phyloP scores from a whole-genome alignment of 2,329 filamentous ascomycete genomes.

The Colletotrichum simmondsii region DNA sequence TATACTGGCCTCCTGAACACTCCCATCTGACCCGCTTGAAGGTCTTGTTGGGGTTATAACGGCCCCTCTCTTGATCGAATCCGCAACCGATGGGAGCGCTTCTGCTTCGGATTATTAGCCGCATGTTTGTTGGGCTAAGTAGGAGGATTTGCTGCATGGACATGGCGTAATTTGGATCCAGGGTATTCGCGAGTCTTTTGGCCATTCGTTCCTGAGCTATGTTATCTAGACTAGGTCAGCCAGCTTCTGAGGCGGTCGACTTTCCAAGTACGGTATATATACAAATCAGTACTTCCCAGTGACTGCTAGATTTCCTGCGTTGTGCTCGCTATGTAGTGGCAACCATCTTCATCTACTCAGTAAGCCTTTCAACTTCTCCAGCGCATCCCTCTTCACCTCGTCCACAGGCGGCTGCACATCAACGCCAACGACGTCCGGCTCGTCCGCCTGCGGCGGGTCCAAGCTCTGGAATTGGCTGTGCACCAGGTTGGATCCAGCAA shows the following conservation, averaged over 20 bases:
- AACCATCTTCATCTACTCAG: background rate
- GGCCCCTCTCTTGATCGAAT: no score
- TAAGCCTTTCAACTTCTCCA: slow-evolving; percentile 35
- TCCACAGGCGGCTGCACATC: slow-evolving; percentile 56
- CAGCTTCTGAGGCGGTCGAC: background rate
- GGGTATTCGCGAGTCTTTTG: background rate
- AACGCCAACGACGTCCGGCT: slow-evolving; percentile 65
- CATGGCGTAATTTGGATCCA: background rate
- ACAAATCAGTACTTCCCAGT: background rate
- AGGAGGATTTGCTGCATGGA: background rate
- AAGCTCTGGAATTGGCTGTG: slow-evolving; percentile 75
- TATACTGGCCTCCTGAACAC: background rate
- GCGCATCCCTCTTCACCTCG: slow-evolving; percentile 57
- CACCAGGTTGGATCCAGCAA: slow-evolving; percentile 81
- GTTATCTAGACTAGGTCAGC: background rate
- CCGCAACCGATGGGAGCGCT: background rate
- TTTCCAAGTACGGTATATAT: background rate
- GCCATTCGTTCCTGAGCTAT: background rate
- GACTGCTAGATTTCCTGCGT: background rate
- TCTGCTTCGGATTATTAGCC: background rate
- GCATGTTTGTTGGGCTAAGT: background rate
- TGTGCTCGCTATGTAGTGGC: background rate
- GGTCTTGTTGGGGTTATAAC: background rate
- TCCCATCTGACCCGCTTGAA: background rate
- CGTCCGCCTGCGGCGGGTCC: slow-evolving; percentile 70